These are phyloP conservation scores for Neurospora sublineolata DNA, from an alignment of 495 filamentous ascomycete species.

Conservation along the genomic window DNA sequence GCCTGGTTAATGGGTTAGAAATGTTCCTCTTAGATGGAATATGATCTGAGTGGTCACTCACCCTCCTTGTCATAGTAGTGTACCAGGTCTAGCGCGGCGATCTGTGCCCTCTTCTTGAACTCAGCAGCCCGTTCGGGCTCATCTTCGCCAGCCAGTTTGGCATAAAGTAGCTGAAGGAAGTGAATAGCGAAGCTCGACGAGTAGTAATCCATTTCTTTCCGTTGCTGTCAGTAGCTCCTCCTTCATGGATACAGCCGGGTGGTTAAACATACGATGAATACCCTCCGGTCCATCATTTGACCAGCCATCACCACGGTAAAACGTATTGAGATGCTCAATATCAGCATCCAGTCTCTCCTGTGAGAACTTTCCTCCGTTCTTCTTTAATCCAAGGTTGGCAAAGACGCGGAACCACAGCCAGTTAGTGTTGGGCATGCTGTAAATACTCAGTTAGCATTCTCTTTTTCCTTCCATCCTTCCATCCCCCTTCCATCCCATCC, in stretches of 20 bases:
- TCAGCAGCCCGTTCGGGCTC: slow-evolving; percentile 57
- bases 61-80: slow-evolving; percentile 63
- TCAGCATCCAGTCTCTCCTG: slow-evolving; percentile 56
- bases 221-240: no score
- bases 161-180: slow-evolving; percentile 63
- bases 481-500: background rate
- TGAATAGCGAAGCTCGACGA: slow-evolving; percentile 73
- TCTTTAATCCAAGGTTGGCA: slow-evolving; percentile 64
- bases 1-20: slow-evolving; percentile 17
- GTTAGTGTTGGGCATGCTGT: slow-evolving; percentile 46
- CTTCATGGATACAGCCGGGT: background rate
- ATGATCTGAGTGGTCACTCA: slow-evolving; percentile 6
- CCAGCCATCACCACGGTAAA: slow-evolving; percentile 70
- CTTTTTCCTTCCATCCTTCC: background rate
- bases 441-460: background rate
- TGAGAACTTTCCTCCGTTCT: slow-evolving; percentile 55
- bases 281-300: slow-evolving; percentile 68
- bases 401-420: slow-evolving; percentile 78
- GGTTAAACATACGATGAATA: slow-evolving; percentile 42
- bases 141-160: slow-evolving; percentile 56
- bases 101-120: slow-evolving; percentile 53
- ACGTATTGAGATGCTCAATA: slow-evolving; percentile 66
- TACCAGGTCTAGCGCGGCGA: slow-evolving; percentile 56
- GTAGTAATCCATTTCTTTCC: slow-evolving; percentile 65
- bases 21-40: background rate